These are phyloP conservation scores for Pholiota adiposa DNA, from an alignment of 1,284 basidiomycete species.

Conservation along the genomic window DNA sequence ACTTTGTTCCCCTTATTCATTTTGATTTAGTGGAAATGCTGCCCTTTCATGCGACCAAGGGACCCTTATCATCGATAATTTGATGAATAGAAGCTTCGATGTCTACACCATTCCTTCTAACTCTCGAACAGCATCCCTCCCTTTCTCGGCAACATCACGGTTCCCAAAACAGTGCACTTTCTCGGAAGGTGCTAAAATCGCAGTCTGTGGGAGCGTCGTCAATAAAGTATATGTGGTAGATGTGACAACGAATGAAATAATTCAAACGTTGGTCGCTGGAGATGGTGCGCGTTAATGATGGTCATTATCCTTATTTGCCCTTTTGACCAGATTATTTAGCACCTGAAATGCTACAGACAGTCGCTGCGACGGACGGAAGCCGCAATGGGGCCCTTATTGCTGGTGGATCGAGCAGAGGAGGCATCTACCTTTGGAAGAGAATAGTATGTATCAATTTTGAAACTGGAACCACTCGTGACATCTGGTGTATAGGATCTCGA, in stretches of 20 bases:
- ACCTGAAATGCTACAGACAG: not conserved
- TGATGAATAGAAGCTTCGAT: not conserved
- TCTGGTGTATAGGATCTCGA: no score
- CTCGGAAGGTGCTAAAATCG: not conserved
- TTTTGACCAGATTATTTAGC: not conserved
- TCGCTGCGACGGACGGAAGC: no score
- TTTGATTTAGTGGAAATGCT: not conserved
- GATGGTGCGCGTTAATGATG: not conserved
- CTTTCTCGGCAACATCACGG: not conserved
- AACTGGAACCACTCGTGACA: no score
- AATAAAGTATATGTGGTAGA: not conserved
- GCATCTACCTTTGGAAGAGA: no score
- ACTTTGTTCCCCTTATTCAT: no score
- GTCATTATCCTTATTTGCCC: no score
- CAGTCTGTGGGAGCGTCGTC: not conserved
- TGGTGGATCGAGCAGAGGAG: no score
- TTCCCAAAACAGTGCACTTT: constrained; percentile 1
- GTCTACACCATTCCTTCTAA: not conserved
- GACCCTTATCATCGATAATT: not conserved
- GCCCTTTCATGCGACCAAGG: not conserved
- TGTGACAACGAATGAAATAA: not conserved
- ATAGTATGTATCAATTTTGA: no score
- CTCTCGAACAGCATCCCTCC: not conserved
- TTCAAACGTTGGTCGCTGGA: not conserved
- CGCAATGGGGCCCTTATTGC: no score